Conservation (phyloP, 1,284 basidiomycete species). For the Cystobasidium pallidum region DNA sequence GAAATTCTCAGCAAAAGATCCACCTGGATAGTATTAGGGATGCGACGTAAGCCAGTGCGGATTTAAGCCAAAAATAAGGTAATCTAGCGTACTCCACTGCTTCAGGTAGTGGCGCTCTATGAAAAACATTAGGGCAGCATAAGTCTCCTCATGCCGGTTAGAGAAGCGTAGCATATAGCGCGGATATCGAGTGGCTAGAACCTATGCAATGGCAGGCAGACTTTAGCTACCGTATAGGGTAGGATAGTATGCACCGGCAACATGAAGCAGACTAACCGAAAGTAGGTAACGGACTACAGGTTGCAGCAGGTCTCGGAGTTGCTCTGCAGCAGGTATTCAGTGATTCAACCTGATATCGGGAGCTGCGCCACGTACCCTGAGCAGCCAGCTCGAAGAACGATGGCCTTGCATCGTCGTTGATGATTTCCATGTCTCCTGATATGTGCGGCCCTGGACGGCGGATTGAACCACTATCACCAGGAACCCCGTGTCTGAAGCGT, state of each 20-base stretch:
- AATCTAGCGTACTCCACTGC: slow-evolving; percentile 66
- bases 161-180: slow-evolving; percentile 88
- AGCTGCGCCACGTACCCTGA: slow-evolving; percentile 60
- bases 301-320: slow-evolving; percentile 86
- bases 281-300: slow-evolving; percentile 95
- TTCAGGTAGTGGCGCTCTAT: slow-evolving; percentile 89
- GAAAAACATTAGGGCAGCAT: slow-evolving; percentile 81
- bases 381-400: slow-evolving; percentile 94
- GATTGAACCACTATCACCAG: not conserved
- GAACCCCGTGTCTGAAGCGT: not conserved
- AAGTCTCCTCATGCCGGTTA: slow-evolving; percentile 95
- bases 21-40: slow-evolving; percentile 61
- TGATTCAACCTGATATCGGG: not conserved
- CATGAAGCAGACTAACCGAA: slow-evolving; percentile 64
- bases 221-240: not conserved
- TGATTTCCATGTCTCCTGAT: slow-evolving; percentile 28
- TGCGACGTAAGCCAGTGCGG: not conserved
- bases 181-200: slow-evolving; percentile 93
- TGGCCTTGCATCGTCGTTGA: slow-evolving; percentile 62
- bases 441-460: not conserved
- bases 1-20: slow-evolving; percentile 90
- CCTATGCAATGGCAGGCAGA: slow-evolving; percentile 61
- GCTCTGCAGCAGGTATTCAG: slow-evolving; percentile 62
- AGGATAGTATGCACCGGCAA: not conserved
- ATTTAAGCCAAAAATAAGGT: not conserved